phyloP scores from a whole-genome alignment of 352 stramenopile species.

The Peronospora destructor region DNA sequence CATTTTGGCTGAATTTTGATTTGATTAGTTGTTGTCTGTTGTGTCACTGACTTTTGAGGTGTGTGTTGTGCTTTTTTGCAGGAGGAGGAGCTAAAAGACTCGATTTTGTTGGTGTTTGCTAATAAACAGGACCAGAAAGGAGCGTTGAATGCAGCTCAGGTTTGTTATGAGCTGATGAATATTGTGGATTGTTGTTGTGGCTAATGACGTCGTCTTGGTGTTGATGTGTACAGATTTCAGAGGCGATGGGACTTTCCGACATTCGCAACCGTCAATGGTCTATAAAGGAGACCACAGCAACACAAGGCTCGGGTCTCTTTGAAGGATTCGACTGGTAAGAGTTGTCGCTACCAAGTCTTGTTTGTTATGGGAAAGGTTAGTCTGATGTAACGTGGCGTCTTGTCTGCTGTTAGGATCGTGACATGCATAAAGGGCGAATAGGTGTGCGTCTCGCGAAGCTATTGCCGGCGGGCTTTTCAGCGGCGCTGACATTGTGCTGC shows the following conservation, averaged over 20 bases:
- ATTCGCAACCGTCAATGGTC: conserved; percentile 99
- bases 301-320: conserved; percentile 97
- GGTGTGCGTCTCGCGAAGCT: conserved; percentile 4
- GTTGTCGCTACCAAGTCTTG: neutral
- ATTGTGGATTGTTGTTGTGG: neutral
- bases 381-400: conserved; percentile 6
- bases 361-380: neutral
- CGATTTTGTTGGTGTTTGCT: conserved; percentile 98
- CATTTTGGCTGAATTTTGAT: neutral
- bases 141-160: conserved; percentile 83
- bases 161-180: conserved; percentile 17
- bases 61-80: conserved; percentile 24
- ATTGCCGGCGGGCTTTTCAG: conserved; percentile 4
- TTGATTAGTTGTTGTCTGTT: conserved; percentile 2
- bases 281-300: conserved; percentile 98
- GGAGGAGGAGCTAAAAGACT: conserved; percentile 98
- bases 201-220: conserved; percentile 1
- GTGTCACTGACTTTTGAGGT: neutral
- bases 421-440: conserved; percentile 88
- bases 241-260: conserved; percentile 95
- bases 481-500: conserved; percentile 2
- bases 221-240: conserved; percentile 85
- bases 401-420: conserved; percentile 57
- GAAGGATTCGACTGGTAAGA: conserved; percentile 98
- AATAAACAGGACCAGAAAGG: conserved; percentile 99